Evolutionary conservation across 257 asterid genomes (phyloP).

Genomic region (Primulina tabacum): DNA sequence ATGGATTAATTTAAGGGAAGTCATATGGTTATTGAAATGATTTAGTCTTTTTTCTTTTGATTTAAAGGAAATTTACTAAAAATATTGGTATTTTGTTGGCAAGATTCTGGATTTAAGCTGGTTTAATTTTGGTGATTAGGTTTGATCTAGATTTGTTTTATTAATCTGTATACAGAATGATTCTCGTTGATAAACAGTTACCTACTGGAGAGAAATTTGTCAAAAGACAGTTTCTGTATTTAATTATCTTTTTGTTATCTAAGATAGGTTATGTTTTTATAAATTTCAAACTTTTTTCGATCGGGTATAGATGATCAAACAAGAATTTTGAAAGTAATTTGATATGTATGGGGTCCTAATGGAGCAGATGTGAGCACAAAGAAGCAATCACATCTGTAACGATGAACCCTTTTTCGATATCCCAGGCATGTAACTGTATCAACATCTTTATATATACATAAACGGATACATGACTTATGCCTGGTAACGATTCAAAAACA

Average conservation of each 20-base stretch:
- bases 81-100: constrained; percentile 5
- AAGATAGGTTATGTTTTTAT: background rate
- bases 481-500: constrained; percentile 25
- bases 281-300: background rate
- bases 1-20: no score
- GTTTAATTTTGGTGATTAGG: constrained; percentile 9
- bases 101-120: background rate
- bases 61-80: background rate
- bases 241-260: background rate
- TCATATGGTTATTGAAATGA: constrained; percentile 8
- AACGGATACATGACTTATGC: constrained; percentile 55
- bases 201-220: background rate
- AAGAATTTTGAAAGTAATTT: background rate
- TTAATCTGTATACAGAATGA: no score
- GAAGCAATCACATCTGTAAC: constrained; percentile 50
- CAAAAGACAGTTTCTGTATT: background rate
- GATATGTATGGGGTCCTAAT: constrained; percentile 45
- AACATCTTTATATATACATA: constrained; percentile 31
- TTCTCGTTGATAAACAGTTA: background rate
- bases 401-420: constrained; percentile 45
- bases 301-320: no score
- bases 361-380: constrained; percentile 58
- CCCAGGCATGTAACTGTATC: constrained; percentile 65
- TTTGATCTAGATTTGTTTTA: background rate
- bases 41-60: background rate